Evolutionary conservation across 1,284 basidiomycete genomes (phyloP).

Genomic region (Heterobasidion irregulare): DNA sequence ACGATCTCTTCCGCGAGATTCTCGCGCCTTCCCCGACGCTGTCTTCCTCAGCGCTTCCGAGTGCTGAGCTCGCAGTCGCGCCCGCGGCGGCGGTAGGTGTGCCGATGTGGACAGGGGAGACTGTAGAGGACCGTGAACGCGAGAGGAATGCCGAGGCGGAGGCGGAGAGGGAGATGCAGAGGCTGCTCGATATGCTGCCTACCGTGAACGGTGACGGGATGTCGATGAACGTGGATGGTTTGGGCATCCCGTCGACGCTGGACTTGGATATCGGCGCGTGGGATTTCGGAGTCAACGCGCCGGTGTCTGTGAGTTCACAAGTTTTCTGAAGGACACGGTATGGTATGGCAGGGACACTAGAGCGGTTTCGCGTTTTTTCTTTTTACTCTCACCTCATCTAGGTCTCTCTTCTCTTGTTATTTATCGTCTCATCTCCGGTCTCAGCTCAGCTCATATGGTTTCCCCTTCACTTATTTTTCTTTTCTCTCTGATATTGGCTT

Average conservation of each 20-base stretch:
- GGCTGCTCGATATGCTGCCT: conserved; percentile 44
- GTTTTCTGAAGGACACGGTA: not conserved
- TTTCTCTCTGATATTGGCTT: conserved; percentile 3
- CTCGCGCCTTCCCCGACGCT: conserved; percentile 44
- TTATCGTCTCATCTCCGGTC: conserved; percentile 13
- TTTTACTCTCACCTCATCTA: not conserved
- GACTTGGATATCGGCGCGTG: conserved; percentile 26
- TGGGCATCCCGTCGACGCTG: conserved; percentile 23
- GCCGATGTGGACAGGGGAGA: conserved; percentile 12
- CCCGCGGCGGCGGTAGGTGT: conserved; percentile 15
- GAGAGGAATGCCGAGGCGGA: conserved; percentile 18
- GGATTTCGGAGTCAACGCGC: conserved; percentile 15
- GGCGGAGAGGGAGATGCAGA: conserved; percentile 52
- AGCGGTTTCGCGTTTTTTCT: conserved; percentile 2
- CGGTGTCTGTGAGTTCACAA: not conserved
- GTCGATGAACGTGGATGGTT: conserved; percentile 12
- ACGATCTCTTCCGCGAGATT: conserved; percentile 59
- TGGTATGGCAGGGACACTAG: no score
- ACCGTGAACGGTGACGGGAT: conserved; percentile 15
- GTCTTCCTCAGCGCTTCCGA: conserved; percentile 25
- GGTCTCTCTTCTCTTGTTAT: conserved; percentile 10
- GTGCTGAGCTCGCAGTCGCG: conserved; percentile 13
- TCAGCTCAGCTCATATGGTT: conserved; percentile 12
- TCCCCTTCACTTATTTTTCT: conserved; percentile 6
- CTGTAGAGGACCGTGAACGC: conserved; percentile 14